Conservation (phyloP, 169 alveolate genomes). For the Eimeria acervulina region DNA sequence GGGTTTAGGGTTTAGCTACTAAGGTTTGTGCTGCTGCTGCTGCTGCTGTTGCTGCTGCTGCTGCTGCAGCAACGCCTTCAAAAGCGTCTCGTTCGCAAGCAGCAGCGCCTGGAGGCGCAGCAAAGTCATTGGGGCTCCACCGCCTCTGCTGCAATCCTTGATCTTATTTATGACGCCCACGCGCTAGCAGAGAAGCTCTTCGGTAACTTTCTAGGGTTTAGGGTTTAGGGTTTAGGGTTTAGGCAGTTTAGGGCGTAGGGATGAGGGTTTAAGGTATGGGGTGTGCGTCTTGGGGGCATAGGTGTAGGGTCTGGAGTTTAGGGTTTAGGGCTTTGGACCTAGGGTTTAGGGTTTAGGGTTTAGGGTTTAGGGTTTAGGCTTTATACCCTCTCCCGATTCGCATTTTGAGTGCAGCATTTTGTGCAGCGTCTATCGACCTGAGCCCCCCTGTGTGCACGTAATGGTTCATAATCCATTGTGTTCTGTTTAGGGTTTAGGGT, state of each 20-base stretch:
- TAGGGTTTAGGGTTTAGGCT: conserved; percentile 23
- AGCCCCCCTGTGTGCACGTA: neutral
- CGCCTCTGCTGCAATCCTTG: conserved; percentile 86
- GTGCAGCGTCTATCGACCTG: neutral
- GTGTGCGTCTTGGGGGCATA: too few species aligned
- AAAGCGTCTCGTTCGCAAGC: conserved; percentile 60
- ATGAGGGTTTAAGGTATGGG: too few species aligned
- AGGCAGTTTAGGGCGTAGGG: too few species aligned
- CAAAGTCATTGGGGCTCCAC: conserved; percentile 10
- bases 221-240: neutral
- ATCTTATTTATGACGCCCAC: conserved; percentile 91
- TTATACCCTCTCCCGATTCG: neutral
- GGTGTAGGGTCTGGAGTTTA: too few species aligned
- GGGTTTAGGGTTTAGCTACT: neutral
- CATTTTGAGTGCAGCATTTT: neutral
- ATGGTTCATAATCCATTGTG: neutral
- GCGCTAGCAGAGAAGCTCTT: conserved; percentile 91
- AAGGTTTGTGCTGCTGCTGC: too few species aligned
- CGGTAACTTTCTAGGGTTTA: conserved; percentile 42
- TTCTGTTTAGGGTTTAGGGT: conserved; percentile 38
- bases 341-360: conserved; percentile 35
- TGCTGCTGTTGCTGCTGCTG: conserved; percentile 30
- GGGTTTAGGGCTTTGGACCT: neutral
- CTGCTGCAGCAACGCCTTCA: conserved; percentile 64
- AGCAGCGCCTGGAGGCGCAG: conserved; percentile 77